phyloP scores from a whole-genome alignment of 805 yeast species.

The Lipomyces anomalus region DNA sequence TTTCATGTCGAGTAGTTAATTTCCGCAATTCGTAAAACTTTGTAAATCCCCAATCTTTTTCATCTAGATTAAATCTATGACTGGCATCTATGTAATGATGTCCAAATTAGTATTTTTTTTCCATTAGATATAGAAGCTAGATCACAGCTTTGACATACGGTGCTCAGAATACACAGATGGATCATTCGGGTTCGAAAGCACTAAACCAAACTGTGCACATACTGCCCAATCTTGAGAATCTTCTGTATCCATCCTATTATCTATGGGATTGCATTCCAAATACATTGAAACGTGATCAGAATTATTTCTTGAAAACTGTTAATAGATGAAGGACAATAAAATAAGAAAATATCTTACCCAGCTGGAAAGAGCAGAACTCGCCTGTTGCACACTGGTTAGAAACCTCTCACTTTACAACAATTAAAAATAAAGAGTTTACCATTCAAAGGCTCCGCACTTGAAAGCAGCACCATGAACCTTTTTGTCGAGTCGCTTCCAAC shows the following conservation, averaged over 20 bases:
- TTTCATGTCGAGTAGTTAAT: constrained; percentile 31
- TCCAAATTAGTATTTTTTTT: not conserved
- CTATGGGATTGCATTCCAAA: constrained; percentile 58
- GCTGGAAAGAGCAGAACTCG: constrained; percentile 70
- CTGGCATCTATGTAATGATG: constrained; percentile 42
- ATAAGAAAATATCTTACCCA: constrained; percentile 37
- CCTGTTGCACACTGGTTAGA: too few relatives aligned
- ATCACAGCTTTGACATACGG: constrained; percentile 20
- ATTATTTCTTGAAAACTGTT: constrained; percentile 7
- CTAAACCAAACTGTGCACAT: constrained; percentile 88
- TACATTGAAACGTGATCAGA: constrained; percentile 62
- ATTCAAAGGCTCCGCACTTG: constrained; percentile 30
- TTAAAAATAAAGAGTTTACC: too few relatives aligned
- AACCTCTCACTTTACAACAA: not conserved
- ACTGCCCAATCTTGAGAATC: constrained; percentile 56
- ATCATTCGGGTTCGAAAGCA: constrained; percentile 73
- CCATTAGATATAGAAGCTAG: not conserved
- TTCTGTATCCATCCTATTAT: constrained; percentile 32
- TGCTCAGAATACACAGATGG: constrained; percentile 55
- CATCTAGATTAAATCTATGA: constrained; percentile 70
- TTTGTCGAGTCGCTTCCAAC: constrained; percentile 36
- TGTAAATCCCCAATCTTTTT: constrained; percentile 95
- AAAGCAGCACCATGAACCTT: constrained; percentile 32
- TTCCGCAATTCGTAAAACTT: constrained; percentile 57
- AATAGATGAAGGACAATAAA: constrained; percentile 2